Conservation (phyloP, 495 filamentous ascomycete genomes). For the Trichocladium antarcticum region DNA sequence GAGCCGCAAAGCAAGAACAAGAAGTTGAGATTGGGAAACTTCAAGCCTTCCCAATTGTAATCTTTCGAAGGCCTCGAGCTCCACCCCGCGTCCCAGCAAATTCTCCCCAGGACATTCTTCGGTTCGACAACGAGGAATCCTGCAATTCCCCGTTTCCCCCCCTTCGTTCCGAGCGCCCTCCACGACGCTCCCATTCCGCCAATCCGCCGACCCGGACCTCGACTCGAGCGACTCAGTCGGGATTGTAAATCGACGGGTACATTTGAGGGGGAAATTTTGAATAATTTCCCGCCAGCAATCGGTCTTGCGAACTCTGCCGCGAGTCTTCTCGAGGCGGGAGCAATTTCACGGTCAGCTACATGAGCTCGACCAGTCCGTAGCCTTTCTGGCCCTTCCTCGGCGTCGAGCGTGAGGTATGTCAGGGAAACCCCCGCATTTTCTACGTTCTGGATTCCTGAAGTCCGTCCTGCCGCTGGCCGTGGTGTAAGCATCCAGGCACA, state of each 20-base stretch:
- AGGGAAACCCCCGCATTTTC: slow-evolving; percentile 20
- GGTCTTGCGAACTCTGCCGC: slow-evolving; percentile 2
- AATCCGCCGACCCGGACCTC: slow-evolving; percentile 7
- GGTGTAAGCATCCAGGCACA: slow-evolving; percentile 25
- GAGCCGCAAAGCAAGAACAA: slow-evolving; percentile 9
- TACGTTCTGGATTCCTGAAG: slow-evolving; percentile 9
- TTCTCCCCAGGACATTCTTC: slow-evolving; percentile 24
- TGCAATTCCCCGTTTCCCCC: slow-evolving; percentile 20
- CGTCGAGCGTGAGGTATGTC: slow-evolving; percentile 30
- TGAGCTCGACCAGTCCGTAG: slow-evolving; percentile 25
- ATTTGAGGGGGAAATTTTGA: slow-evolving; percentile 3
- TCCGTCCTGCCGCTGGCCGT: slow-evolving; percentile 4
- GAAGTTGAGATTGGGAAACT: slow-evolving; percentile 13
- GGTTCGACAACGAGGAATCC: slow-evolving; percentile 31
- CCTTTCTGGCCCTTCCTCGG: slow-evolving; percentile 22
- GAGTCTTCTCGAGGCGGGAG: slow-evolving; percentile 4
- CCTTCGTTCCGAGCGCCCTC: slow-evolving; percentile 22
- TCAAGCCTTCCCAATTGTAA: slow-evolving; percentile 7
- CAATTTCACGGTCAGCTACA: slow-evolving; percentile 19
- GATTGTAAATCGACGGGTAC: not conserved
- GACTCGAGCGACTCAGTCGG: slow-evolving; percentile 5
- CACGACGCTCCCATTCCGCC: slow-evolving; percentile 12
- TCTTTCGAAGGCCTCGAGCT: not conserved
- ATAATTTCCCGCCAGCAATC: not conserved
- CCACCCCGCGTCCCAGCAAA: slow-evolving; percentile 8